phyloP scores from a whole-genome alignment of 805 yeast genomes.

The Wickerhamiella cacticola region DNA sequence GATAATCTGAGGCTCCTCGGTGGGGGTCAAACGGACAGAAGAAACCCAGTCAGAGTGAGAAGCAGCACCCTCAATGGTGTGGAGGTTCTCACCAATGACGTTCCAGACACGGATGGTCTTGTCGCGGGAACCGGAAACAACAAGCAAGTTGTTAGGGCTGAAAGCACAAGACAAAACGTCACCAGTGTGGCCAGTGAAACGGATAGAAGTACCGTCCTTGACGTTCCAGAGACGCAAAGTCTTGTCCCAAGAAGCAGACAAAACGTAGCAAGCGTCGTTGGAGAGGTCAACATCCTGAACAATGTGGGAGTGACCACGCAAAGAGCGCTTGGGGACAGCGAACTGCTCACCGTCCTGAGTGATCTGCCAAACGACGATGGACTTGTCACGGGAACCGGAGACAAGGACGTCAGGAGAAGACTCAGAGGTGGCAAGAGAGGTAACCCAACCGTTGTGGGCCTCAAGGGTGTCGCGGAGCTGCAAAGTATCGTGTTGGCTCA shows the following conservation, averaged over 20 bases:
- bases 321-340: slow-evolving; percentile 96
- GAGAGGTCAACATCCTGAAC: slow-evolving; percentile 96
- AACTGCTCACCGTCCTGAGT: slow-evolving; percentile 91
- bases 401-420: slow-evolving; percentile 96
- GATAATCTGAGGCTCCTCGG: slow-evolving; percentile 45
- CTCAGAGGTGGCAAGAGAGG: slow-evolving; percentile 94
- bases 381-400: slow-evolving; percentile 98
- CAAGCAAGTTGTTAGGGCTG: slow-evolving; percentile 92
- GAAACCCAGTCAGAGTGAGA: slow-evolving; percentile 99
- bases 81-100: slow-evolving; percentile 93
- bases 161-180: slow-evolving; percentile 96
- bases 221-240: slow-evolving; percentile 98
- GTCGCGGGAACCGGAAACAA: slow-evolving; percentile 98
- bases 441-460: slow-evolving; percentile 76
- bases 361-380: slow-evolving; percentile 96
- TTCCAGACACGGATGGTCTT: slow-evolving; percentile 99
- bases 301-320: slow-evolving; percentile 98
- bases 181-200: slow-evolving; percentile 96
- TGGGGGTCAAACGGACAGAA: slow-evolving; percentile 92
- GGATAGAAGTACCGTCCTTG: slow-evolving; percentile 82
- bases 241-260: slow-evolving; percentile 99
- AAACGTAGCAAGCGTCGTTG: slow-evolving; percentile 94
- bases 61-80: slow-evolving; percentile 52
- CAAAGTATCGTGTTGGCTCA: slow-evolving; percentile 61
- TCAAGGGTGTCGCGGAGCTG: slow-evolving; percentile 99